These are phyloP conservation scores for Fusarium tuaranense DNA, from an alignment of 2,329 filamentous ascomycete genomes.

Conservation along the genomic window DNA sequence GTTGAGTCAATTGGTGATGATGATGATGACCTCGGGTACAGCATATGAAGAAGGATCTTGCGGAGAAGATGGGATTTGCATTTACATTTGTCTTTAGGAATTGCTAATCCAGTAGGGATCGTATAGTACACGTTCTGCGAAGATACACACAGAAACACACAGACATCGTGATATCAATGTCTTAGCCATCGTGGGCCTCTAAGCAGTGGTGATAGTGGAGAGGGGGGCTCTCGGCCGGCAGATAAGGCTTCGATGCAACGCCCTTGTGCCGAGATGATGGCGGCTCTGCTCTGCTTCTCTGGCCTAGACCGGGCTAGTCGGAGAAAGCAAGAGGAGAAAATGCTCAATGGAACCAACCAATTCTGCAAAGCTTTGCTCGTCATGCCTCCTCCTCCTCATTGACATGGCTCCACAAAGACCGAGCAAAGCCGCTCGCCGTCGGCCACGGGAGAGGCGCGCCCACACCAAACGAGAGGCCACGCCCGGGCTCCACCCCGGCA, in stretches of 20 bases:
- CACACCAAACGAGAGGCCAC: constrained; percentile 22
- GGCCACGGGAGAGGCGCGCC: constrained; percentile 37
- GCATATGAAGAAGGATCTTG: not conserved
- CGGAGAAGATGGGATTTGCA: constrained; percentile 35
- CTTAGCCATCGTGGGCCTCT: not conserved
- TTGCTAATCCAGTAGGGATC: not conserved
- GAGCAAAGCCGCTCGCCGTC: constrained; percentile 36
- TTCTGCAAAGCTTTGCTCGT: constrained; percentile 28
- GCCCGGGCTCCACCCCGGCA: constrained; percentile 19
- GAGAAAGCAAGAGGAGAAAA: not conserved
- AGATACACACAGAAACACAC: not conserved
- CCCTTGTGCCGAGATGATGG: constrained; percentile 14
- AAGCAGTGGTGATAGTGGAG: not conserved
- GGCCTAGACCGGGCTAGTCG: constrained; percentile 13
- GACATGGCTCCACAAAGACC: constrained; percentile 33
- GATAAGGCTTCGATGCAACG: constrained; percentile 28
- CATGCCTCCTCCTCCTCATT: constrained; percentile 19
- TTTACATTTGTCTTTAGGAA: constrained; percentile 19
- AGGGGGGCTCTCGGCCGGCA: constrained; percentile 11
- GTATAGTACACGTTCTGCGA: constrained; percentile 1
- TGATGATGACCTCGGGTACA: not conserved
- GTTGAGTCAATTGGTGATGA: constrained; percentile 28
- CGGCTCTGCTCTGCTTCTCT: constrained; percentile 26
- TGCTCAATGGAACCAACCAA: constrained; percentile 12
- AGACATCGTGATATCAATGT: not conserved